Evolutionary conservation across 2,329 filamentous ascomycete species (phyloP), one percentile per base, ranked within the genome.

Genomic region (Neoscytalidium dimidiatum): DNA sequence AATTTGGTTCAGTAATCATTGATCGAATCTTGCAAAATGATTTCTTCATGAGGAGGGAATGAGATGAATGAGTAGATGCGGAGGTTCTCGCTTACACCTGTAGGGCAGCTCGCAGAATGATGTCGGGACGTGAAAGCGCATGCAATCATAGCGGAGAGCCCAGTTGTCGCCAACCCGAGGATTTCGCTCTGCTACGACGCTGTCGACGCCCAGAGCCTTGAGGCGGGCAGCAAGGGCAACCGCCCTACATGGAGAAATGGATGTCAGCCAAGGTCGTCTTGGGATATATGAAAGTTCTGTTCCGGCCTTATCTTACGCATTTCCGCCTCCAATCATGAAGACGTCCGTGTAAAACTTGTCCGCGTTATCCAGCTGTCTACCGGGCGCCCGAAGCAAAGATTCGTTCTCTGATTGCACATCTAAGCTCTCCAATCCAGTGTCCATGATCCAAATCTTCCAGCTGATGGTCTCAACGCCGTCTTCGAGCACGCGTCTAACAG

Each of bases 141-240:
- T 60, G 48, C 23, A 74, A 57, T 81, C 78, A 53, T 81, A 81
- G 1, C 79, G 74, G 3, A 69, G 64, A 0, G 70, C 69, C 79
- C 79, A 81, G 64, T 78, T 80, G 64, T 81, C 79, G 1, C 79
- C 79, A 0, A 75, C 67, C 1, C 69, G 67, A 2, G 71, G 44
- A 19, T 79, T 77, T 5, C 69, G 70, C 19, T 81, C 79, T 7
- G 75, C 61, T n/a, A 81, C 72, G 17, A 81, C 58, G 43, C 68
- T 75, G 8, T 76, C 74, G 0, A 80, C 71, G 0, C 72, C 72
- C 0, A 80, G 46, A 0, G 79, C 74, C 53, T 81, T 81, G 7
- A 81, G 70, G 2, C 78, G 74, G 0, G 77, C 78, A 0, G 77
- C 74, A 1, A 77, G 70, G 7, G 71, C 62, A 0, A 76, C 41